A percentile compares a stretch with the other conserved stretches of the same genome.
phyloP scores from a whole-genome alignment of 2,329 filamentous ascomycete genomes.

The Penicillium digitatum region DNA sequence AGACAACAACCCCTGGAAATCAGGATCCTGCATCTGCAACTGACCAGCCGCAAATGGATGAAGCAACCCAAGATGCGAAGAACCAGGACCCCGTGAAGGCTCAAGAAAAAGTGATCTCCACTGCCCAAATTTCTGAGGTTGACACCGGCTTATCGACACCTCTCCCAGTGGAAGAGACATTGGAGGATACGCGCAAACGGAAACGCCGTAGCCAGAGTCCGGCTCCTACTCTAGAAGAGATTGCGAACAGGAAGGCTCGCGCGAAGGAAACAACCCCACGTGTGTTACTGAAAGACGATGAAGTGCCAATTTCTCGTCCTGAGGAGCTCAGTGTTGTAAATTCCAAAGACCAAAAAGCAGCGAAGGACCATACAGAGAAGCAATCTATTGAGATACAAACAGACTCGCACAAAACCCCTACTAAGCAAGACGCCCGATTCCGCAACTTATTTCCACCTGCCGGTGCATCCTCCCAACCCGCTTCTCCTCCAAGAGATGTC shows the following conservation, averaged over 20 bases:
- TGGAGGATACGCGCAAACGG: constrained; percentile 59
- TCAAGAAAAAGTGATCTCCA: constrained; percentile 17
- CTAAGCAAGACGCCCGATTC: constrained; percentile 46
- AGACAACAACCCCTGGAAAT: not conserved
- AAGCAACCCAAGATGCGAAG: not conserved
- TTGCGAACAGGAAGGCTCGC: constrained; percentile 55
- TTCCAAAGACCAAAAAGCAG: constrained; percentile 20
- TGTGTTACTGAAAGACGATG: constrained; percentile 32
- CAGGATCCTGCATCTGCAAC: not conserved
- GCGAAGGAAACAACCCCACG: constrained; percentile 42
- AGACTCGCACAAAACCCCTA: not conserved
- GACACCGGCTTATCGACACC: constrained; percentile 29
- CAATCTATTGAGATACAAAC: not conserved
- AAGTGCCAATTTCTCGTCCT: constrained; percentile 10
- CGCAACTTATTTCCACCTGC: constrained; percentile 45
- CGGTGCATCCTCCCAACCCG: constrained; percentile 24
- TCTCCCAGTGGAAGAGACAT: constrained; percentile 34
- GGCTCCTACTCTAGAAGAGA: constrained; percentile 52
- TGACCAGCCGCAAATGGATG: not conserved
- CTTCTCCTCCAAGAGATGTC: constrained; percentile 27
- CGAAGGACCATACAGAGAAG: constrained; percentile 12
- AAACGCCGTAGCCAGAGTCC: constrained; percentile 65
- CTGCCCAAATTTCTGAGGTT: constrained; percentile 24
- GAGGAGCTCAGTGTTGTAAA: constrained; percentile 11
- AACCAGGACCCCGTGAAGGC: constrained; percentile 19